Base-by-base conservation (phyloP, 441 rosid species). In the Melastoma candidum region DNA sequence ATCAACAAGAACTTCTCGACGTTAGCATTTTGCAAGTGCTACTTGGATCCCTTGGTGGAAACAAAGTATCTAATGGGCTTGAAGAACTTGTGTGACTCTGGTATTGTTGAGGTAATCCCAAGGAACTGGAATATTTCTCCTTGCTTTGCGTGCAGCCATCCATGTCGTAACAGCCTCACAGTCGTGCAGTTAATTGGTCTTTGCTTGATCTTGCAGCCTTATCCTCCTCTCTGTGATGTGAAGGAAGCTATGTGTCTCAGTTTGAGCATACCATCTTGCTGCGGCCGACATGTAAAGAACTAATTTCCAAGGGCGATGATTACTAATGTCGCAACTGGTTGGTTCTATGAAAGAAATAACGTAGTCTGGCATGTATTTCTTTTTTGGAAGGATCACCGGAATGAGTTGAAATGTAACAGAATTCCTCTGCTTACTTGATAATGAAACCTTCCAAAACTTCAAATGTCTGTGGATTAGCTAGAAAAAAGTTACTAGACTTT, bases 221-320 rank as follows among this genome's bases (percentile, higher is more conserved):
- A 58, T 63, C 97, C 99, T 65, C 99, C 99, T 17, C 76, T 89
- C 0, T 93, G 96, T 54, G 97, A 86, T 65, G 68, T 70, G 44
- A 86, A 64, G 99, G 97, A 59, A 93, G 97, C 64, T 93, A 84
- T 25, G 95, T 93, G 0, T 89, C 97, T 29, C 99, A 93, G 73
- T 93, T 77, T 36, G 97, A 86, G 74, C 99, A 93, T 63, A 89
- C 99, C 17, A 80, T 93, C 57, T 68, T 88, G 51, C 87, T 93
- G 27, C 84, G 99, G 63, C 97, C 99, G 0, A 84, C 90, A 47
- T 93, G 99, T 93, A 89, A 89, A 72, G 97, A 93, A 75, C 97
- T 89, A 48, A 71, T 89, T 64, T 89, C 97, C 44, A 81, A 79
- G 60, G 97, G 97, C 29, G 93, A 89, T 49, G 99, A 86, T 57